Evolutionary conservation across 2,329 filamentous ascomycete species (phyloP).

Genomic region (Geosmithia flava): DNA sequence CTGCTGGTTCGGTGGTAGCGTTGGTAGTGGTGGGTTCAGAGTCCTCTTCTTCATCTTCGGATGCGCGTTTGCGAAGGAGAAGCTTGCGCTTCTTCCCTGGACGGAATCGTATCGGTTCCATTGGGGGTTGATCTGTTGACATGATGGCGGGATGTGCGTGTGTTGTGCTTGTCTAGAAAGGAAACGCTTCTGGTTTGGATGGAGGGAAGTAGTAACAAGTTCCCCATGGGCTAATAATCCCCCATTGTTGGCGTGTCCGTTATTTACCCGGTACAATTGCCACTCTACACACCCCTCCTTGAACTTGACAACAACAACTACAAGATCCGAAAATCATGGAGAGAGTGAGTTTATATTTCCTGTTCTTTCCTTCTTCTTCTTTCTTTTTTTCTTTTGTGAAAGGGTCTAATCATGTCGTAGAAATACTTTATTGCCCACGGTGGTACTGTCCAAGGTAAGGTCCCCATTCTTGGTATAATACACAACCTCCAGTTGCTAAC

Average conservation of each 20-base stretch:
- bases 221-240: no score
- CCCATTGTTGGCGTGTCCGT: not conserved
- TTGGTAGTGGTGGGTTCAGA: not conserved
- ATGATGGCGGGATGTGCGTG: no score
- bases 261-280: not conserved
- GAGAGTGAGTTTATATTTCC: no score
- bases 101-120: constrained; percentile 37
- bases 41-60: constrained; percentile 4
- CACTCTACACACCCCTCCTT: not conserved
- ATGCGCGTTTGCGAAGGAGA: constrained; percentile 41
- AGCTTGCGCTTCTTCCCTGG: constrained; percentile 46
- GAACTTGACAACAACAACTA: no score
- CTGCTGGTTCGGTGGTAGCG: not conserved
- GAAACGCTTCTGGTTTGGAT: not conserved
- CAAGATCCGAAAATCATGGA: no score
- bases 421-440: constrained; percentile 55
- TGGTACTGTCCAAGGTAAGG: constrained; percentile 51
- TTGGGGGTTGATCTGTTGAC: not conserved
- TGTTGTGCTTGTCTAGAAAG: no score
- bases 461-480: not conserved
- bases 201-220: no score
- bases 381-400: not conserved
- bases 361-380: not conserved
- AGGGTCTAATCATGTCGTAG: constrained; percentile 16
- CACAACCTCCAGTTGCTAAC: constrained; percentile 1